Evolutionary conservation across 805 yeast species (phyloP).

Genomic region (Metschnikowia orientalis): DNA sequence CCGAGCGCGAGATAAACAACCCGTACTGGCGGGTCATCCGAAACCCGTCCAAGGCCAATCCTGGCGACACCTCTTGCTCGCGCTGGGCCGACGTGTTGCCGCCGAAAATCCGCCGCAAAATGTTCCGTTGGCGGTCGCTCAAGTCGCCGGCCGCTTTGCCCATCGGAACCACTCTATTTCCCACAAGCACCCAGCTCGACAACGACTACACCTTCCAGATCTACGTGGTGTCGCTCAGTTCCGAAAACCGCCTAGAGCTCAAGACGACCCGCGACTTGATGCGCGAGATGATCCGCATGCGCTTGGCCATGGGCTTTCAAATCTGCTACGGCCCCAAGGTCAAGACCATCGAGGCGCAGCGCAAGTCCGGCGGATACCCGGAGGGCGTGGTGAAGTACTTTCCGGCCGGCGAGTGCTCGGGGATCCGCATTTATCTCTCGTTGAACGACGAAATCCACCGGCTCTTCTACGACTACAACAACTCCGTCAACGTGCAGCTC

Average conservation of each 20-base stretch:
- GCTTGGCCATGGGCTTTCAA: constrained; percentile 87
- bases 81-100: constrained; percentile 94
- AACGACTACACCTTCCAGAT: constrained; percentile 72
- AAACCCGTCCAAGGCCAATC: constrained; percentile 68
- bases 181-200: constrained; percentile 62
- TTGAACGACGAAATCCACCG: constrained; percentile 84
- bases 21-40: constrained; percentile 33
- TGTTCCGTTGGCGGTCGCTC: constrained; percentile 89
- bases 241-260: constrained; percentile 49
- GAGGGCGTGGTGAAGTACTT: constrained; percentile 55
- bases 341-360: constrained; percentile 56
- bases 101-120: constrained; percentile 54
- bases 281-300: constrained; percentile 80
- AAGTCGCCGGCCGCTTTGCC: constrained; percentile 94
- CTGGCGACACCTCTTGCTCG: constrained; percentile 19
- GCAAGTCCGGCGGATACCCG: constrained; percentile 51
- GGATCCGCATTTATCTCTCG: constrained; percentile 67
- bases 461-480: constrained; percentile 66
- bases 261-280: constrained; percentile 55
- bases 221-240: constrained; percentile 72
- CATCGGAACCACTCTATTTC: constrained; percentile 71
- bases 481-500: constrained; percentile 73
- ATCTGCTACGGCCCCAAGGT: constrained; percentile 74
- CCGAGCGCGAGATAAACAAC: constrained; percentile 13
- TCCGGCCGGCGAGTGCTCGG: constrained; percentile 42